A percentile compares a stretch with the other conserved stretches of the same genome.
phyloP scores from a whole-genome alignment of 257 asterid species.

The Solanum tacnaense region DNA sequence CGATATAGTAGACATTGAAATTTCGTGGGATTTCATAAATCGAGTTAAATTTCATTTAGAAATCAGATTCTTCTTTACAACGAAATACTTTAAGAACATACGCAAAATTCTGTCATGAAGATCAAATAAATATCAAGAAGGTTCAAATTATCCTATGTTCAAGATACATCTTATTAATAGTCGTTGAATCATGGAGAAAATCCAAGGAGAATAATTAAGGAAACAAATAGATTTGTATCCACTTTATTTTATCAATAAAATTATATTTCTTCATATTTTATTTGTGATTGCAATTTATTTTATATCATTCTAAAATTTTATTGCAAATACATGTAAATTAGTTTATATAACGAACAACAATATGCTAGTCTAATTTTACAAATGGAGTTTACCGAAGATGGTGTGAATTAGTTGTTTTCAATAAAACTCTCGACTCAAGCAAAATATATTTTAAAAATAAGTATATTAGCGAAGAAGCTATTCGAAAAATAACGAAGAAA shows the following conservation, averaged over 20 bases:
- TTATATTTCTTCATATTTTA: not conserved
- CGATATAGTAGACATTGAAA: fast-evolving
- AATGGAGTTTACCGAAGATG: not conserved
- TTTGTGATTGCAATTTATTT: not conserved
- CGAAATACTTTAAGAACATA: not conserved
- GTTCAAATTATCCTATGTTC: not conserved
- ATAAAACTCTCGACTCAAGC: not conserved
- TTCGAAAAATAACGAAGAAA: not conserved
- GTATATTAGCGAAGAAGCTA: not conserved
- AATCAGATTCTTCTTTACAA: too few species aligned
- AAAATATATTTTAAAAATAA: not conserved
- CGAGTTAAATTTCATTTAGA: too few species aligned
- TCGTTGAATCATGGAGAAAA: not conserved
- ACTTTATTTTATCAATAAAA: not conserved
- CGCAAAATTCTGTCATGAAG: fast-evolving
- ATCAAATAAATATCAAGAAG: not conserved
- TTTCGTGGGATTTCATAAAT: fast-evolving
- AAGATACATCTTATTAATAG: not conserved
- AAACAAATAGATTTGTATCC: not conserved
- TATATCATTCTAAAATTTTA: not conserved
- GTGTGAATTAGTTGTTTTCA: not conserved
- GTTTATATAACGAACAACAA: not conserved
- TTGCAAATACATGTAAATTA: not conserved
- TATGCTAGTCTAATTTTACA: not conserved
- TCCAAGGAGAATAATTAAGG: not conserved